A percentile compares a stretch with the other conserved stretches of the same genome.
Conservation (phyloP, 2,329 filamentous ascomycete species). For the Stachybotrys echinatus region DNA sequence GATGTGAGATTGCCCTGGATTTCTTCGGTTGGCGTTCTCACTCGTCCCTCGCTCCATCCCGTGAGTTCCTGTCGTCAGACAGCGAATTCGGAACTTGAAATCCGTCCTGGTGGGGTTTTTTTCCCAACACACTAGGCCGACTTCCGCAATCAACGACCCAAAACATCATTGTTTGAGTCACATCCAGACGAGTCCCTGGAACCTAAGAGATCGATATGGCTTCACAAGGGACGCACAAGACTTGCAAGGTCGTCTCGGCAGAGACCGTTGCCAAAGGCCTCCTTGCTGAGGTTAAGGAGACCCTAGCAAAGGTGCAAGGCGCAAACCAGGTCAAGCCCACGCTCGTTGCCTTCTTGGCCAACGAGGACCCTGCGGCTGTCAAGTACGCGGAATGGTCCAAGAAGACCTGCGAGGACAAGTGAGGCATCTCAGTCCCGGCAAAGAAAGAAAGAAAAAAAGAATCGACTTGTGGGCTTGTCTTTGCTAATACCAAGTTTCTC, state of each 20-base stretch:
- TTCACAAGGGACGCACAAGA: conserved; percentile 43
- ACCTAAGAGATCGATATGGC: conserved; percentile 15
- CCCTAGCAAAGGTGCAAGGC: conserved; percentile 65
- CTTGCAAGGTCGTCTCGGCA: conserved; percentile 91
- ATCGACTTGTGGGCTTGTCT: too few species aligned
- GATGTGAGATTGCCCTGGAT: not conserved
- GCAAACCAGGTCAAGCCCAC: conserved; percentile 55
- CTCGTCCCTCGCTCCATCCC: too few species aligned
- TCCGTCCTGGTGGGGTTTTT: not conserved
- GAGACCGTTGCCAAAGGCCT: conserved; percentile 80
- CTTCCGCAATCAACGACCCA: not conserved
- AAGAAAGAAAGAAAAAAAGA: too few species aligned
- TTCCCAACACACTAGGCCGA: not conserved
- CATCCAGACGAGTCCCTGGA: not conserved
- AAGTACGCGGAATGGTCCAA: conserved; percentile 97
- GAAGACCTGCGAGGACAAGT: conserved; percentile 96
- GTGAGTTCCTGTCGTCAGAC: too few species aligned
- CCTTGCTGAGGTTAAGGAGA: conserved; percentile 71
- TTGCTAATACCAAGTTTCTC: conserved; percentile 2
- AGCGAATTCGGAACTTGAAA: too few species aligned
- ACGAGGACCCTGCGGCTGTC: conserved; percentile 81
- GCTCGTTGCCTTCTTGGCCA: conserved; percentile 87
- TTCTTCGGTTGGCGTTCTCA: too few species aligned
- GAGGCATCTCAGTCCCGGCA: conserved; percentile 38
- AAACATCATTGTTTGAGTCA: too few species aligned